Evolutionary conservation across 805 yeast species (phyloP), one percentile per base, ranked within the genome.

Genomic region (Yarrowia yakushimensis): DNA sequence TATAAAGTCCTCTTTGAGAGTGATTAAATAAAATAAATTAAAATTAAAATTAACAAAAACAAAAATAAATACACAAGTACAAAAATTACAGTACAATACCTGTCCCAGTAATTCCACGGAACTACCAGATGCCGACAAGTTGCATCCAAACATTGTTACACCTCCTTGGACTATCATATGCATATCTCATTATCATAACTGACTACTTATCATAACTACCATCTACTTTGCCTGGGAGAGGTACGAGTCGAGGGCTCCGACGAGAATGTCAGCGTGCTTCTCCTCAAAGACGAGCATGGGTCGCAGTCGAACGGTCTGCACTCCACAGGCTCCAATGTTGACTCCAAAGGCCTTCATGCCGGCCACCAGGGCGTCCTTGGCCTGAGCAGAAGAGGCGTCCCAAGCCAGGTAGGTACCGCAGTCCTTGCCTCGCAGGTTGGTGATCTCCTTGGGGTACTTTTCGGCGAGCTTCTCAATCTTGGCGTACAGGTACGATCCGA

Each of bases 301-400:
- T 78, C 96, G 84, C 73, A 88, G 79, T 78, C 96, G 85, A 59
- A 89, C 87, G 64, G 92, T 82, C 66, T 78, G 81, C 62, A 82
- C 88, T 61, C 93, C 92, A 77, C 96, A 89, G 55, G 92, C 96
- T 69, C 96, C 96, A 71, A 87, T 81, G 74, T 89, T 88, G 66
- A 87, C 80, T 74, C 96, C 96, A 55, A 72, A 79, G 50, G 75
- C 71, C 76, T 83, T 85, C 81, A 86, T 79, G 66, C 81, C 83
- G 65, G 67, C 68, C 69, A 87, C 75, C 74, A 89, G 85, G 68
- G 78, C 74, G 74, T 86, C 85, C 77, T 96, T 83, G 25, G 77
- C 75, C 63, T 77, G 79, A 42, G 81, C 74, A 60, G 81, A 69
- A 57, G 81, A 81, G 69, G 84, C 75, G 67, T 87, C 87, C 84